Evolutionary conservation across 2,329 filamentous ascomycete species (phyloP), one percentile per base, ranked within the genome.

Genomic region (Verruconis gallopava): DNA sequence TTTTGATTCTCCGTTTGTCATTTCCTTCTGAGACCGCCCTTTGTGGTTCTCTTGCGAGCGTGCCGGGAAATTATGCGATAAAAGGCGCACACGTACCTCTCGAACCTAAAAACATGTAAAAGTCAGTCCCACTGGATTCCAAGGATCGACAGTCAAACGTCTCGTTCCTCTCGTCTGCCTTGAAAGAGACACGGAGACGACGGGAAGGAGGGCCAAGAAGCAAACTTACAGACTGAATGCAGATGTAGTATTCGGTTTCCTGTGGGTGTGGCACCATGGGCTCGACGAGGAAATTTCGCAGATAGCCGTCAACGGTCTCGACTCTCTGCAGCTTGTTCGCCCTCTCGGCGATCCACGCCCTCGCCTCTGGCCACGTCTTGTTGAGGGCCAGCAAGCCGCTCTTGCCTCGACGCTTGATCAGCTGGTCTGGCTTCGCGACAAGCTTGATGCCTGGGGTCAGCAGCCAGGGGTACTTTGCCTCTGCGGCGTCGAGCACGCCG

Each of bases 341-440:
- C 57, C 86, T 80, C 67, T 81, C 81, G 59, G 84, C 84, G 65
- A 98, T 77, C 91, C 91, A 98, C 51, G 81, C 85, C 65, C 81
- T 84, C 47, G 89, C 85, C 64, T 98, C 89, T 42, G 84, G 58
- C 91, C 91, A 98, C 53, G 82, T 78, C 79, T 96, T 95, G 77
- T 98, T 98, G 63, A 98, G 73, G 51, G 84, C 84, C 53, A 98
- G 71, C 45, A 98, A 81, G 61, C 91, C 91, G 63, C 86, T 95
- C 85, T 98, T 98, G 65, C 91, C 91, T 75, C 91, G 81, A 67
- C 91, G 77, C 84, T 98, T 98, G 78, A 98, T 98, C 67, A 98
- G 76, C 74, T 96, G 89, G 73, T 98, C 91, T 61, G 91, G 91
- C 79, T 98, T 96, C 52, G 91, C 91, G 59, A 98, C 91, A 62